Evolutionary conservation across 202 grass and related monocot species (phyloP).

Genomic region (Bolboschoenoplectus hybrid): DNA sequence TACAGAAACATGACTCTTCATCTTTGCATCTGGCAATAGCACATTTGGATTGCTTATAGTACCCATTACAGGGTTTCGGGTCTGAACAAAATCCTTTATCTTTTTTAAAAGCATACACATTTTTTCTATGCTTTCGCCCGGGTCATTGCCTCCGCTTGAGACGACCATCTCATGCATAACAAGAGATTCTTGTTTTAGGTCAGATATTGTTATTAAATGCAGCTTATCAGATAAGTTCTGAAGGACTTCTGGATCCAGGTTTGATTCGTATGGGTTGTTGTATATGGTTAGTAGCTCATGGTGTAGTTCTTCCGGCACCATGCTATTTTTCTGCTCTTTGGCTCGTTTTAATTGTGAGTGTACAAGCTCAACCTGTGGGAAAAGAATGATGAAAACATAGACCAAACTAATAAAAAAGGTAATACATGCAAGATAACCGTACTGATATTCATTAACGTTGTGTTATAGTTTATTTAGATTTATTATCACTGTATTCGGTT

Average conservation of each 20-base stretch:
- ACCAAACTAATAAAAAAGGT: background rate
- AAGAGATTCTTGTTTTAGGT: conserved; percentile 88
- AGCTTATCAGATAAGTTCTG: conserved; percentile 62
- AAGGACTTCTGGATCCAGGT: conserved; percentile 53
- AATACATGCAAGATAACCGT: no score
- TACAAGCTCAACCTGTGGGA: conserved; percentile 68
- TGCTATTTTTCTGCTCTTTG: conserved; percentile 49
- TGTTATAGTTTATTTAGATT: no score
- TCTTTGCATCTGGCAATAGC: conserved; percentile 38
- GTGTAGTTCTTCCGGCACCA: conserved; percentile 66
- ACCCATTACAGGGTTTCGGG: conserved; percentile 77
- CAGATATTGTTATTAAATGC: conserved; percentile 66
- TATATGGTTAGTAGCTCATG: conserved; percentile 61
- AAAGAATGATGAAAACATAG: background rate
- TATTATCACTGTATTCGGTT: background rate
- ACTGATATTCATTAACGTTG: no score
- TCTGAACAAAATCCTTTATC: conserved; percentile 89
- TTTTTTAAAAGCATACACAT: conserved; percentile 91
- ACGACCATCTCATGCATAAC: conserved; percentile 79
- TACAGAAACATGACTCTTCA: conserved; percentile 34
- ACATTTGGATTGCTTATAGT: conserved; percentile 44
- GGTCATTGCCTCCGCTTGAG: conserved; percentile 65
- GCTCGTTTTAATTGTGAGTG: conserved; percentile 79
- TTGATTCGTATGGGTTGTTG: conserved; percentile 52
- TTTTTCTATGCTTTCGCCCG: conserved; percentile 77